Evolutionary conservation across 2,329 filamentous ascomycete species (phyloP).

Genomic region (Cladosporium sphaerospermum): DNA sequence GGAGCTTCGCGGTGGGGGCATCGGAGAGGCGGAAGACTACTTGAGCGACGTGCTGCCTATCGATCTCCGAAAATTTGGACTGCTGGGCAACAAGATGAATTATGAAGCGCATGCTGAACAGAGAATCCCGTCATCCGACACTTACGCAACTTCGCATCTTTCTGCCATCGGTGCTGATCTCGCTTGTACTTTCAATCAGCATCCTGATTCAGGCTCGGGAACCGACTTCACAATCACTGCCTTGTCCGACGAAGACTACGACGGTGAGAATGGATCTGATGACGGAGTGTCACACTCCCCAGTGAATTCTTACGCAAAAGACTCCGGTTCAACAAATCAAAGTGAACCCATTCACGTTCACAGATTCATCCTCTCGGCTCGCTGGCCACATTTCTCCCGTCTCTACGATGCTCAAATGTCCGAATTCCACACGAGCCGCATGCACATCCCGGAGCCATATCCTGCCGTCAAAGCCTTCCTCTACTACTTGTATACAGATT

Average conservation of each 20-base stretch:
- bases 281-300: constrained; percentile 34
- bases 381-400: constrained; percentile 94
- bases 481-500: constrained; percentile 95
- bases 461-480: constrained; percentile 89
- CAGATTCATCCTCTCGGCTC: constrained; percentile 84
- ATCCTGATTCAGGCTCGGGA: constrained; percentile 76
- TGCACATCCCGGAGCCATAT: constrained; percentile 97
- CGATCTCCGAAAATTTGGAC: constrained; percentile 83
- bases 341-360: constrained; percentile 81
- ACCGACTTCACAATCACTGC: constrained; percentile 90
- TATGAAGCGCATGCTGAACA: constrained; percentile 32
- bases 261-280: constrained; percentile 57
- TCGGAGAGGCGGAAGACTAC: constrained; percentile 77
- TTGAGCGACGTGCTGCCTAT: constrained; percentile 92
- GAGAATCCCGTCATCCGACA: constrained; percentile 47
- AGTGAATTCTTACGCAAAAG: constrained; percentile 15
- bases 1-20: constrained; percentile 62
- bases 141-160: constrained; percentile 45
- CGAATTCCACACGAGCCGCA: constrained; percentile 92
- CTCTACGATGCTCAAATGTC: constrained; percentile 92
- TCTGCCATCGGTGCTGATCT: constrained; percentile 76
- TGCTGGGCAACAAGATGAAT: constrained; percentile 68
- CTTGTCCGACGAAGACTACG: constrained; percentile 58
- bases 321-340: constrained; percentile 60
- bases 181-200: constrained; percentile 77